Conservation (phyloP, 2,329 filamentous ascomycete genomes). For the Ophiostoma himal-ulmi region DNA sequence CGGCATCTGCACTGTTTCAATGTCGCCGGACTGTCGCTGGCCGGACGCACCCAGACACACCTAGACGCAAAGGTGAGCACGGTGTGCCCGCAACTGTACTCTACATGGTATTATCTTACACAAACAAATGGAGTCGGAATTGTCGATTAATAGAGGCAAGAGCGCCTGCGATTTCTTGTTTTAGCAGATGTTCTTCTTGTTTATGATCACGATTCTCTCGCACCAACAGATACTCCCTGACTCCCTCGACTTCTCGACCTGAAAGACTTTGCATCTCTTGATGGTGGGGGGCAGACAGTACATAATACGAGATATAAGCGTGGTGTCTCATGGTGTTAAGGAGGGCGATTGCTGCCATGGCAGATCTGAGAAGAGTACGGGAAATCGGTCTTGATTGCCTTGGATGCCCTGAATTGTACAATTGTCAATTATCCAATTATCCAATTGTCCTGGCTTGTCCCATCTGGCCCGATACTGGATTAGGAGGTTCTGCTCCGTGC, state of each 20-base stretch:
- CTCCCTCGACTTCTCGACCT: background rate
- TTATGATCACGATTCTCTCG: background rate
- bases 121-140: background rate
- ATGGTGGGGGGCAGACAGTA: background rate
- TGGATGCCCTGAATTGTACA: background rate
- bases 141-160: background rate
- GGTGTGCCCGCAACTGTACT: background rate
- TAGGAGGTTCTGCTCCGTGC: constrained; percentile 6
- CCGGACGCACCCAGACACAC: background rate
- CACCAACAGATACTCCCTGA: no score
- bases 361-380: background rate
- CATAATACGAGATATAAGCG: background rate
- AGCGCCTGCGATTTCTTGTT: background rate
- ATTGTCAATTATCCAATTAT: no score
- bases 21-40: background rate
- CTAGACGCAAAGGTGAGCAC: background rate
- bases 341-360: background rate
- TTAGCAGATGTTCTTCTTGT: background rate
- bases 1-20: background rate
- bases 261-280: background rate
- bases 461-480: background rate
- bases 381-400: background rate
- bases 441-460: background rate
- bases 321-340: background rate
- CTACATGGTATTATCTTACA: background rate